Evolutionary conservation across 805 yeast genomes (phyloP).

Genomic region (Lipomyces sp.): DNA sequence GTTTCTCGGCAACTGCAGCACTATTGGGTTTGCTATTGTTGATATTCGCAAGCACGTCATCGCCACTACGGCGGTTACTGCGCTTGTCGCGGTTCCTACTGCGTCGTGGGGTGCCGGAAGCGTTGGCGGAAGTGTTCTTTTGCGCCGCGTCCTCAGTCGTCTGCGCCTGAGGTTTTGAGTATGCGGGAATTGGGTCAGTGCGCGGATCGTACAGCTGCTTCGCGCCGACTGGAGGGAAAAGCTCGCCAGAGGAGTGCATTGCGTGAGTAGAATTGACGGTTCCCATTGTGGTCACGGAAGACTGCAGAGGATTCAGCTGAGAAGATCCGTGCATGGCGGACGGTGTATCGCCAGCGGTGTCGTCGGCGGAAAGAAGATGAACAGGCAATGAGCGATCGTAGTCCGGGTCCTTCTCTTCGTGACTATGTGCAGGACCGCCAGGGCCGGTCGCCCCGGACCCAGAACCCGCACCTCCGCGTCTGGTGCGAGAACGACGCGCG

Average conservation of each 20-base stretch:
- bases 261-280: not conserved
- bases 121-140: not conserved
- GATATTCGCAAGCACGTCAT: not conserved
- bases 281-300: not conserved
- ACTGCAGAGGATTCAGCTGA: no score
- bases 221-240: not conserved
- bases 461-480: conserved; percentile 3
- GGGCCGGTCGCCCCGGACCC: not conserved
- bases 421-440: not conserved
- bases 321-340: no score
- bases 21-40: no score
- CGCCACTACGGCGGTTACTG: conserved; percentile 5
- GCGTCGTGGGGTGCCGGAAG: conserved; percentile 2
- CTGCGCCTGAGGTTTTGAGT: conserved; percentile 2
- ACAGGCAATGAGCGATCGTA: conserved; percentile 25
- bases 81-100: conserved; percentile 11
- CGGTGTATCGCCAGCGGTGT: not conserved
- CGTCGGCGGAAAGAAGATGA: not conserved
- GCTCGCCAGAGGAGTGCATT: conserved; percentile 4
- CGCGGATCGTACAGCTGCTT: conserved; percentile 24
- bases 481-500: not conserved
- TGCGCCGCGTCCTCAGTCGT: not conserved
- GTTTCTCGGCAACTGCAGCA: not conserved
- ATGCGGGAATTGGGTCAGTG: conserved; percentile 22
- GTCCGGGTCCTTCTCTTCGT: conserved; percentile 21